A percentile compares a stretch with the other conserved stretches of the same genome.
These are phyloP conservation scores for Agaricus sinodeliciosus DNA, from an alignment of 768 basidiomycete genomes.

Conservation along the genomic window DNA sequence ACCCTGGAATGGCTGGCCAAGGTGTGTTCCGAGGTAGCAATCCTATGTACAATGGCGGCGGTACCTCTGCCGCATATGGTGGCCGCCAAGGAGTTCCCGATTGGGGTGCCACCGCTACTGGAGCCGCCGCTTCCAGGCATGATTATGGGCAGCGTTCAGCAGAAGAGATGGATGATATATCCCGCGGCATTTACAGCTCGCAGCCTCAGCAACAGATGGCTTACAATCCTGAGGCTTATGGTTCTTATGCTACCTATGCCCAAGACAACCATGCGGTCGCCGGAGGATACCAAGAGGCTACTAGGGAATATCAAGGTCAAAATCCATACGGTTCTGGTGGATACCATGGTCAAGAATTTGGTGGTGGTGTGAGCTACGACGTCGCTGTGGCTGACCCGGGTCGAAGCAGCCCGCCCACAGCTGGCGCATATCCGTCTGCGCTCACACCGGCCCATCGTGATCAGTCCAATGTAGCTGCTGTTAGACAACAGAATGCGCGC, in stretches of 20 bases:
- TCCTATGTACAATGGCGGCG: conserved; percentile 24
- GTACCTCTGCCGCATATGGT: conserved; percentile 18
- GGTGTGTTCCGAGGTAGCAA: conserved; percentile 31
- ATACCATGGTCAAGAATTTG: conserved; percentile 18
- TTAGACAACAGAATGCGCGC: conserved; percentile 16
- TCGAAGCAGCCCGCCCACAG: background rate
- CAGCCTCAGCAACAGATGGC: conserved; percentile 30
- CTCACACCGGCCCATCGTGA: background rate
- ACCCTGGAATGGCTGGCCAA: conserved; percentile 32
- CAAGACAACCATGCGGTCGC: conserved; percentile 12
- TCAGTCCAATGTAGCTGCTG: background rate
- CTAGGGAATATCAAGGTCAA: conserved; percentile 26
- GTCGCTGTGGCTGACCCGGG: conserved; percentile 17
- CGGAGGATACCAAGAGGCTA: conserved; percentile 23
- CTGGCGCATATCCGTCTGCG: conserved; percentile 3
- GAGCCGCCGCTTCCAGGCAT: conserved; percentile 23
- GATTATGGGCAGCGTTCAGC: conserved; percentile 26
- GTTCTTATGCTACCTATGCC: conserved; percentile 31
- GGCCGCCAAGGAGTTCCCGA: conserved; percentile 15
- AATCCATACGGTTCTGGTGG: background rate
- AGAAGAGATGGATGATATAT: conserved; percentile 26
- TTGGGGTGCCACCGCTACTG: conserved; percentile 6
- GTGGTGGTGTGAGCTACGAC: conserved; percentile 6
- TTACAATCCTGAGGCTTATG: conserved; percentile 39
- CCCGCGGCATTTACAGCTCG: conserved; percentile 33